phyloP scores from a whole-genome alignment of 163 green algal species.

The Trebouxiophyceae sp. region DNA sequence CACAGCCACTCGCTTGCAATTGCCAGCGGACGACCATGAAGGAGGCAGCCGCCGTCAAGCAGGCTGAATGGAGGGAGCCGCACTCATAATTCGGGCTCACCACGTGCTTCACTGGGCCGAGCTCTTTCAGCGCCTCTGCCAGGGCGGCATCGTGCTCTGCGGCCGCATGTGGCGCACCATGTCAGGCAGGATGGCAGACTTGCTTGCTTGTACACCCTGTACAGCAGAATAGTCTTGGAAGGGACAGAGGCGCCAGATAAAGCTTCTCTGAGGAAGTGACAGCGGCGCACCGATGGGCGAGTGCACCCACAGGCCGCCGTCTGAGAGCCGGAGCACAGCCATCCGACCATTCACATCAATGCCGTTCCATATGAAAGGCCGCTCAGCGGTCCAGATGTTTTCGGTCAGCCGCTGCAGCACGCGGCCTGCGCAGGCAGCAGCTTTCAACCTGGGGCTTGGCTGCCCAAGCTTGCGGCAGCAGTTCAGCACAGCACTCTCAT shows the following conservation, averaged over 20 bases:
- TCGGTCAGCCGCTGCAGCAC: slow-evolving; percentile 13
- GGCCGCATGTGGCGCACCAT: too few relatives aligned
- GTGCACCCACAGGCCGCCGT: slow-evolving; percentile 54
- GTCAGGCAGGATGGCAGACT: too few relatives aligned
- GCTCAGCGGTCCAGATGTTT: slow-evolving; percentile 26
- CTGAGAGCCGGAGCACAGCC: slow-evolving; percentile 33
- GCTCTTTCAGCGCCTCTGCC: too few relatives aligned
- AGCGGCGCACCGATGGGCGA: slow-evolving; percentile 29
- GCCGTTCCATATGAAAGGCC: slow-evolving; percentile 38
- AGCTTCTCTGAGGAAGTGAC: too few relatives aligned
- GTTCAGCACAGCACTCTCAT: not conserved
- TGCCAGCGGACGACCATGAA: too few relatives aligned
- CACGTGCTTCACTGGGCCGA: slow-evolving; percentile 48
- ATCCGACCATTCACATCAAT: slow-evolving; percentile 5
- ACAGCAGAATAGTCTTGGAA: too few relatives aligned
- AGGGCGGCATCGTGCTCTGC: too few relatives aligned
- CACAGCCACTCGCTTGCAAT: too few relatives aligned
- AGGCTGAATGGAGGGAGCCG: too few relatives aligned
- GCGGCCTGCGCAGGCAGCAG: slow-evolving; percentile 4
- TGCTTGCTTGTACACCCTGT: too few relatives aligned
- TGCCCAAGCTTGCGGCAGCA: not conserved
- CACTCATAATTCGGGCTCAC: slow-evolving; percentile 56
- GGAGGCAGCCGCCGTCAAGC: too few relatives aligned
- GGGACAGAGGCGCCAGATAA: too few relatives aligned
- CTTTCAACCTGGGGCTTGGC: not conserved